Evolutionary conservation across 441 rosid genomes (phyloP).

Genomic region (Gossypium aridum): DNA sequence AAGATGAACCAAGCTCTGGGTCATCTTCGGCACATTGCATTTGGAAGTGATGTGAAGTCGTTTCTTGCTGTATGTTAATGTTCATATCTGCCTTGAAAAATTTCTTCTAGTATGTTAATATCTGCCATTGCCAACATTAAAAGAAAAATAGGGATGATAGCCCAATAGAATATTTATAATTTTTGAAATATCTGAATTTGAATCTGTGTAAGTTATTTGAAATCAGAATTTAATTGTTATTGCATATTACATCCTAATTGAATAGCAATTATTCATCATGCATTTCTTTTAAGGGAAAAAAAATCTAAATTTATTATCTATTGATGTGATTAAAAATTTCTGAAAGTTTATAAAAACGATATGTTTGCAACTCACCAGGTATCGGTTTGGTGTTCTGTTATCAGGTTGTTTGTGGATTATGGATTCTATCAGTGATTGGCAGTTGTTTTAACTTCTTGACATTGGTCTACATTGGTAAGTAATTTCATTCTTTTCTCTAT

Average conservation of each 20-base stretch:
- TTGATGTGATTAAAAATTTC: not conserved
- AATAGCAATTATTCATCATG: too few relatives aligned
- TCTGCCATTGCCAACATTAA: too few relatives aligned
- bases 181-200: too few relatives aligned
- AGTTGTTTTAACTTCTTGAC: conserved; percentile 74
- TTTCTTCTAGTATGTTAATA: too few relatives aligned
- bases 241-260: too few relatives aligned
- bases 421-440: conserved; percentile 65
- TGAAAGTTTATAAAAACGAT: not conserved
- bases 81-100: not conserved
- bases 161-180: too few relatives aligned
- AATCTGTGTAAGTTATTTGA: too few relatives aligned
- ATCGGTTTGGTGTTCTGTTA: not conserved
- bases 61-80: conserved; percentile 55
- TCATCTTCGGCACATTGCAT: conserved; percentile 58
- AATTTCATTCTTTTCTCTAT: not conserved
- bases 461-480: conserved; percentile 62
- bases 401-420: conserved; percentile 68
- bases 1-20: conserved; percentile 59
- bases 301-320: too few relatives aligned
- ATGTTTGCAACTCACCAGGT: not conserved
- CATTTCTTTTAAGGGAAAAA: too few relatives aligned
- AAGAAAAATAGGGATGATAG: too few relatives aligned
- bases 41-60: conserved; percentile 83
- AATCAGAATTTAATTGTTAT: too few relatives aligned